Evolutionary conservation across 164 flowering plant genomes (phyloP).

Genomic region (Aristolochia californica): DNA sequence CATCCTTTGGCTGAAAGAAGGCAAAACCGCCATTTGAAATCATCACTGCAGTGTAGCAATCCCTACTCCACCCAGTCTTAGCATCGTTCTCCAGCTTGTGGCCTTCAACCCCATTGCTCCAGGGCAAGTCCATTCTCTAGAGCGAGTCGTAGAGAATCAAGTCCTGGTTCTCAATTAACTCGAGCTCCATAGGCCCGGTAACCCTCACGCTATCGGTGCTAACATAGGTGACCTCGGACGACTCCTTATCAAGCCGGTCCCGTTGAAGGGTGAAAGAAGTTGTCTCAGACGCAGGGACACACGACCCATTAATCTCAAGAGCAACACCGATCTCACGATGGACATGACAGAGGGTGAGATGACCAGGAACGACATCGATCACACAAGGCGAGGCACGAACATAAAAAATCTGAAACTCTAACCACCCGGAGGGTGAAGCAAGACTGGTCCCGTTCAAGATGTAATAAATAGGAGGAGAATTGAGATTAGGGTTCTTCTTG

Average conservation of each 20-base stretch:
- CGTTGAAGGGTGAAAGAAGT: slow-evolving; percentile 48
- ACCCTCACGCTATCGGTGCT: slow-evolving; percentile 71
- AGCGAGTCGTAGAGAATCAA: slow-evolving; percentile 65
- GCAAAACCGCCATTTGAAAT: slow-evolving; percentile 29
- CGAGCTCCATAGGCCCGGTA: slow-evolving; percentile 63
- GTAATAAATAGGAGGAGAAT: slow-evolving; percentile 8
- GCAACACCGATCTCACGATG: slow-evolving; percentile 54
- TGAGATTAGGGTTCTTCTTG: slow-evolving; percentile 4
- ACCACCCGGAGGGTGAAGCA: slow-evolving; percentile 15
- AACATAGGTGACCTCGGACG: slow-evolving; percentile 77
- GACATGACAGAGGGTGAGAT: slow-evolving; percentile 50
- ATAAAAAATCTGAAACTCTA: slow-evolving; percentile 60
- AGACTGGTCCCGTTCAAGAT: slow-evolving; percentile 20
- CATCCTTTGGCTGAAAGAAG: slow-evolving; percentile 55
- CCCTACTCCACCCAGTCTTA: slow-evolving; percentile 70
- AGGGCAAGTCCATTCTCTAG: slow-evolving; percentile 41
- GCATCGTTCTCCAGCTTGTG: slow-evolving; percentile 26
- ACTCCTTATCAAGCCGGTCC: slow-evolving; percentile 59
- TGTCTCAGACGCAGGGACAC: slow-evolving; percentile 45
- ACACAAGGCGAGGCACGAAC: slow-evolving; percentile 60
- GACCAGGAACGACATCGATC: slow-evolving; percentile 41
- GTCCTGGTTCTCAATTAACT: slow-evolving; percentile 55
- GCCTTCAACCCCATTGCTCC: slow-evolving; percentile 27
- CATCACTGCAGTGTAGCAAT: slow-evolving; percentile 42
- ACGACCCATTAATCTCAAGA: slow-evolving; percentile 60